Evolutionary conservation across 306 rosid species (phyloP), one percentile per base, ranked within the genome.

Genomic region (Vigna radiata): DNA sequence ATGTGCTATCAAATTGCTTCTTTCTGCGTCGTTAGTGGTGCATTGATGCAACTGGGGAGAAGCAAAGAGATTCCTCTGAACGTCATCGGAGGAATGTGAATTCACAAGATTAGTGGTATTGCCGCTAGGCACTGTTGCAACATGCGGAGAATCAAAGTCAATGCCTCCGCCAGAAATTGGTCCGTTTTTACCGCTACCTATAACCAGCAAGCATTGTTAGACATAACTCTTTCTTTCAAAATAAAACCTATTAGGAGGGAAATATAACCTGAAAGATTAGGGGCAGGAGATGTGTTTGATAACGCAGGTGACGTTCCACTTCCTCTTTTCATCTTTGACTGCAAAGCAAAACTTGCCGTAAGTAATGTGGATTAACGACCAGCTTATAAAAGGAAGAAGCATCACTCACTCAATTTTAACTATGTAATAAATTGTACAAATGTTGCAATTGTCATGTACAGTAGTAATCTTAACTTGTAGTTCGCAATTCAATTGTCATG

Each of bases 271-370:
- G 93, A 65, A 61, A 75, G 83, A 41, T 82, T 21, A 44, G 85
- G 63, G 58, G 82, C 39, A 41, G 74, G 49, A 77, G 87, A 68
- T 17, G 82, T 23, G 82, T 61, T 84, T 48, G 86, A 27, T 49
- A 82, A 46, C 23, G 80, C 72, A 7, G 88, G 72, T 46, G 89
- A 68, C 12, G 43, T 73, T 78, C 92, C 97, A 66, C 88, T 86
- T 68, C 96, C 98, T 83, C 96, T 92, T 82, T 89, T 95, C 78
- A 89, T 46, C 85, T 89, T 95, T 66, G 96, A 87, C 98, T 95
- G 92, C 84, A 89, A 71, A 77, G 76, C 73, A 77, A 60, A 70
- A 82, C 12, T 41, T 41, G 13, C 72, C 72, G 61, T 44, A 73
- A 37, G 25, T 62, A 41, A 83, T 62, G 31, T 80, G 37, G 14